Evolutionary conservation across 805 yeast genomes (phyloP), one percentile per base, ranked within the genome.

Genomic region (Pichia occidentalis): DNA sequence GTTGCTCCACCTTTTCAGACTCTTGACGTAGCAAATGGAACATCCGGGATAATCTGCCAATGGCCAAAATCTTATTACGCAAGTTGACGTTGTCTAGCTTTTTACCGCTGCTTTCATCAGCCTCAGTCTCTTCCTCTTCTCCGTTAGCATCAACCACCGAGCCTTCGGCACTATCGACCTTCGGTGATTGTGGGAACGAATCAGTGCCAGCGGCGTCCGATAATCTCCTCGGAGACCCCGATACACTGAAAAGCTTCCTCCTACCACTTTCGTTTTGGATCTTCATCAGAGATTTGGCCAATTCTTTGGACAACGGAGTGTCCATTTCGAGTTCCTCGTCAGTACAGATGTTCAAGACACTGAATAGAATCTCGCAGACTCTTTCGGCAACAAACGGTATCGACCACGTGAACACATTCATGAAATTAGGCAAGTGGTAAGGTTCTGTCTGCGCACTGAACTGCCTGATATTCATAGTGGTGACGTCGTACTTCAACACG

Each of bases 381-480:
- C 92, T 85, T 58, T 90, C 96, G 16, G 97, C 97, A 18, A 92
- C 97, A 65, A 92, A 90, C 7, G 97, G 98, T 40, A 90, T 67
- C 2, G 96, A 85, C 97, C 97, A 92, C 9, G 95, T 82, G 60
- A 90, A 90, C 6, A 90, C 95, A 59, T 92, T 97, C 95, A 88
- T 86, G 52, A 88, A 85, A 59, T 87, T 87, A 7, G 97, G 97
- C 49, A 92, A 68, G 86, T 95, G 87, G 63, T 92, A 90, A 1
- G 98, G 98, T 61, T 90, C 97, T 5, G 95, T 95, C 21, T 87
- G 78, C 52, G 80, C 64, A 60, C 88, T 87, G 68, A 92, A 90
- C 62, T 90, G 97, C 40, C 97, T 75, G 40, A 90, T 90, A 60
- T 90, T 92, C 92, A 90, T 82, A 17, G 87, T 92, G 49, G 87